These are phyloP conservation scores for Colletotrichum lentis DNA, from an alignment of 2,329 filamentous ascomycete genomes.

Conservation along the genomic window DNA sequence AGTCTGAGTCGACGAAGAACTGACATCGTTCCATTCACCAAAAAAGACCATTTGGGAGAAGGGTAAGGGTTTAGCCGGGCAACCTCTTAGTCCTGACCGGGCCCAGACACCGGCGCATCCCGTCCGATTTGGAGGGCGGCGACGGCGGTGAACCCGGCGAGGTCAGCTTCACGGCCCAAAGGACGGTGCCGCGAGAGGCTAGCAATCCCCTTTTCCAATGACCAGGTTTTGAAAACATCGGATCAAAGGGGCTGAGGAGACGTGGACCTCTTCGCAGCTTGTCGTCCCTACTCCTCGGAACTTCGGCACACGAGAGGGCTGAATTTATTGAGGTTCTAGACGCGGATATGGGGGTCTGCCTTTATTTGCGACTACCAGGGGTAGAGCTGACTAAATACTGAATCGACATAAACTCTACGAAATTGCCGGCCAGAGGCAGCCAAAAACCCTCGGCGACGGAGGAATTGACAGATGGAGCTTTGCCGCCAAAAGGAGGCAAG, in stretches of 20 bases:
- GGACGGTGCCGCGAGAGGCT: neutral
- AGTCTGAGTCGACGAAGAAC: conserved; percentile 8
- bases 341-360: neutral
- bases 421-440: neutral
- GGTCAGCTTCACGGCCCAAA: conserved; percentile 4
- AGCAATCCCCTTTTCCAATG: neutral
- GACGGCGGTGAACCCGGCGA: conserved; percentile 24
- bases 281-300: neutral
- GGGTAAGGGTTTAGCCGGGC: neutral
- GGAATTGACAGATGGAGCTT: neutral
- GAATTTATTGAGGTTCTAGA: neutral
- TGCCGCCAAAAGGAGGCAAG: neutral
- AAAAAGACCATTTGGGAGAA: neutral
- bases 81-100: conserved; percentile 1
- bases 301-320: neutral
- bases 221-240: neutral
- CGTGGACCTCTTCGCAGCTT: neutral
- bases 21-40: conserved; percentile 21
- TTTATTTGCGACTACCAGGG: neutral
- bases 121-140: conserved; percentile 10
- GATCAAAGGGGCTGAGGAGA: neutral
- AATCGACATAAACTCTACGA: conserved; percentile 6
- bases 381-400: too few relatives aligned
- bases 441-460: conserved; percentile 5
- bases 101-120: conserved; percentile 17